A percentile compares a stretch with the other conserved stretches of the same genome.
Evolutionary conservation across 805 yeast genomes (phyloP).

Genomic region (Candida mattraensis): DNA sequence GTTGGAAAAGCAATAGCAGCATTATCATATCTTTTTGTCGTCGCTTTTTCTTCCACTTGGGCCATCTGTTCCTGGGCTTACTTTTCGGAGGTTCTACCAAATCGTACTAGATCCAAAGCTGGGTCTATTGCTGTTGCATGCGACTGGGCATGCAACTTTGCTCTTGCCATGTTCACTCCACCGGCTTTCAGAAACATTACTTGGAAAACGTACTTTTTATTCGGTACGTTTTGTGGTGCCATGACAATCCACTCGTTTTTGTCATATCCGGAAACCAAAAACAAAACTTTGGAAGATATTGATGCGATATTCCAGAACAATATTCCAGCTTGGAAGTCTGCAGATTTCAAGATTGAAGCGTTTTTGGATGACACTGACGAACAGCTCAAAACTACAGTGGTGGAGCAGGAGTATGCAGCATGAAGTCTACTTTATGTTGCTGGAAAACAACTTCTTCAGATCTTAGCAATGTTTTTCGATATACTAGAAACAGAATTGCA

Average conservation of each 20-base stretch:
- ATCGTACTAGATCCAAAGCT: constrained; percentile 53
- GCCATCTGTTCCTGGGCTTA: constrained; percentile 40
- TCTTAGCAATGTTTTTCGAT: no score
- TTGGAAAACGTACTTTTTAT: constrained; percentile 29
- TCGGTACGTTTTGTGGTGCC: constrained; percentile 5
- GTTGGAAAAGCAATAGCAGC: constrained; percentile 47
- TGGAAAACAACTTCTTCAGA: no score
- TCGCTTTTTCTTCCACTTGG: constrained; percentile 44
- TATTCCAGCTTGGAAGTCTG: constrained; percentile 6
- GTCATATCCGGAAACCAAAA: constrained; percentile 52
- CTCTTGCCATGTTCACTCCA: constrained; percentile 64
- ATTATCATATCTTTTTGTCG: constrained; percentile 44
- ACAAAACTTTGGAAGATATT: constrained; percentile 68
- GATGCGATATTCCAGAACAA: constrained; percentile 50
- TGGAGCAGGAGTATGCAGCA: no score
- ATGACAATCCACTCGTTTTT: constrained; percentile 5
- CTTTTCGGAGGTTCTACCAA: constrained; percentile 7
- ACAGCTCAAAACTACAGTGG: no score
- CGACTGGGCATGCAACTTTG: constrained; percentile 71
- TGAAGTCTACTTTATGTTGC: no score
- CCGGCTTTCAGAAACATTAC: constrained; percentile 50
- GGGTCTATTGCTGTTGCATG: constrained; percentile 64
- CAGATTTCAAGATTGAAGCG: background rate
- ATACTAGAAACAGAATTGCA: background rate
- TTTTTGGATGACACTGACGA: no score